Evolutionary conservation across 75 land plant species (phyloP).

Genomic region (Picea sitchensis): DNA sequence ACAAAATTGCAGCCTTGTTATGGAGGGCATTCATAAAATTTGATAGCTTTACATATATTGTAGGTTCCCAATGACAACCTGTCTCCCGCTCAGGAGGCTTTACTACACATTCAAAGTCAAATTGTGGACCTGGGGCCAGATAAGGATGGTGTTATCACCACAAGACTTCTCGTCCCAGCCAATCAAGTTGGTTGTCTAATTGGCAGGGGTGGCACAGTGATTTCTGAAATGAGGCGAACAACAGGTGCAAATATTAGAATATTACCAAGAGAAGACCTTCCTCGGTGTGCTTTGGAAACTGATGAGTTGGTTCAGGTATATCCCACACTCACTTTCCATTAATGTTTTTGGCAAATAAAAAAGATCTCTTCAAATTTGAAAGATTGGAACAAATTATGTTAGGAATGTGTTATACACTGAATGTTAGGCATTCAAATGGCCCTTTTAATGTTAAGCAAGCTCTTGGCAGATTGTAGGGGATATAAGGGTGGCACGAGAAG

Average conservation of each 20-base stretch:
- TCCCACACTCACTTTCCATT: background rate
- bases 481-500: slow-evolving; percentile 26
- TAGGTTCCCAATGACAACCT: slow-evolving; percentile 42
- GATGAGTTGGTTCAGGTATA: slow-evolving; percentile 63
- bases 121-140: slow-evolving; percentile 25
- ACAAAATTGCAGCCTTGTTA: too few species aligned
- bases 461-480: slow-evolving; percentile 30
- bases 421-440: background rate
- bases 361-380: background rate
- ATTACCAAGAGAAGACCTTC: slow-evolving; percentile 37
- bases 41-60: background rate
- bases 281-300: slow-evolving; percentile 45
- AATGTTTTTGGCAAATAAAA: background rate
- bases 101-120: slow-evolving; percentile 41
- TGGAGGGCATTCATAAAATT: background rate
- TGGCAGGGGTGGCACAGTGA: slow-evolving; percentile 60
- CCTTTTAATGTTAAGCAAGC: background rate
- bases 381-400: background rate
- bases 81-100: slow-evolving; percentile 67
- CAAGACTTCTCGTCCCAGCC: slow-evolving; percentile 47
- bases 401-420: background rate
- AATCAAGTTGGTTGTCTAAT: slow-evolving; percentile 56
- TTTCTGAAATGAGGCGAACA: slow-evolving; percentile 54
- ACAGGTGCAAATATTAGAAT: slow-evolving; percentile 48
- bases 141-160: slow-evolving; percentile 25